Base-by-base conservation (phyloP, 257 asterid species). In the Penstemon eatonii region DNA sequence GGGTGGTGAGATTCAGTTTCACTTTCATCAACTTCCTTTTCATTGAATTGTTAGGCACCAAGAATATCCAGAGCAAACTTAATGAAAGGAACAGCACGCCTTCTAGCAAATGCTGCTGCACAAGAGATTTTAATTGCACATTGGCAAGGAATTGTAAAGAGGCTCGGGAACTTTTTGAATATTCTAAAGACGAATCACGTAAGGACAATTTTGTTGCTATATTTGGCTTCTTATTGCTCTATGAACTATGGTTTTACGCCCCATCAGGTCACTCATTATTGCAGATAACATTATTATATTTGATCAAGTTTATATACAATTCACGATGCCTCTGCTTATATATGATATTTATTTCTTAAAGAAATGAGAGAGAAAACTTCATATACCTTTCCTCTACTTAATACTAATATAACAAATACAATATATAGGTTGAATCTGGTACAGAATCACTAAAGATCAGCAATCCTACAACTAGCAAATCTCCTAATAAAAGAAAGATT, bases 71-170 rank as follows among this genome's bases (percentile, higher is more conserved):
- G 88, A 77, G 93, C 95, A 64, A 86, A 84, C 79, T 82, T 94
- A 72, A 66, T 84, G 47, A 94, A 91, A 83, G 99, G 97, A 56
- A 74, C 95, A 63, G 95, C 97, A 8, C 96, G 97, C n/a, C 66
- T 86, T 70, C 83, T 86, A 69, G 97, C 96, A 63, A 91, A 84
- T 83, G 95, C 96, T 54, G 93, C 91, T 63, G 96, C 91, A 62
- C 99, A 94, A 81, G 97, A 94, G 73, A 87, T 87, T 78, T 80
- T 94, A 75, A 83, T 91, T 70, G 90, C 96, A 63, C 99, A 94
- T 74, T 94, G 99, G 97, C 99, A 94, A 84, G 96, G 96, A 77
- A 90, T 90, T 45, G 96, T 87, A 15, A 87, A 80, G 76, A 83
- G 91, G 79, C 90, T 94, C 4, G 83, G 73, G 37, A 82, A 76